Evolutionary conservation across 176 grass and related monocot species (phyloP).

Genomic region (Thinopyrum elongatum): DNA sequence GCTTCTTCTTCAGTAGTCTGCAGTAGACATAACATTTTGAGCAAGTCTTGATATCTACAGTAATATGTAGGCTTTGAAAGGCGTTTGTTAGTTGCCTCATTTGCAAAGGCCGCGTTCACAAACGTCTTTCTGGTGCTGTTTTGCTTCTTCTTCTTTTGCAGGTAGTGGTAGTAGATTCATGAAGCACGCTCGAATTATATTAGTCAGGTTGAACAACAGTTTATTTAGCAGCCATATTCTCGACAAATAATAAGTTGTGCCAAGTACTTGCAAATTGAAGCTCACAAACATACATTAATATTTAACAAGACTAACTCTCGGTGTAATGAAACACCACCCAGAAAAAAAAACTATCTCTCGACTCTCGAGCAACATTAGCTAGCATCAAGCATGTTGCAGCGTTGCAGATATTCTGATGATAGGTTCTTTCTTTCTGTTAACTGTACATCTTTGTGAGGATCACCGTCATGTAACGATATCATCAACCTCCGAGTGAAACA

Average conservation of each 20-base stretch:
- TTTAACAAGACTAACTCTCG: not conserved
- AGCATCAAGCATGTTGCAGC: slow-evolving; percentile 3
- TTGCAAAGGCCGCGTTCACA: too few species aligned
- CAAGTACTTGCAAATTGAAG: not conserved
- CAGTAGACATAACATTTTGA: not conserved
- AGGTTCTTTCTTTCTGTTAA: slow-evolving; percentile 3
- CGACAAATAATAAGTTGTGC: not conserved
- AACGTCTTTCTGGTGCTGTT: not conserved
- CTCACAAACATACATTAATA: slow-evolving; percentile 8
- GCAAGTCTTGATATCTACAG: not conserved
- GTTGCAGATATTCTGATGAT: slow-evolving; percentile 14
- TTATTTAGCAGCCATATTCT: not conserved
- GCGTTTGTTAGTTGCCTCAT: too few species aligned
- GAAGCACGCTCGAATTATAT: not conserved
- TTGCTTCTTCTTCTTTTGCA: not conserved
- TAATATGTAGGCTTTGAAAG: too few species aligned
- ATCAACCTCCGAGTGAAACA: slow-evolving; percentile 89
- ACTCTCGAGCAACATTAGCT: not conserved
- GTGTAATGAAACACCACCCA: slow-evolving; percentile 16
- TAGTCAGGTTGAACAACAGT: not conserved
- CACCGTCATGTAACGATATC: slow-evolving; percentile 60
- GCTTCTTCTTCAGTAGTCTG: not conserved
- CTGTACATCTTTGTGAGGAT: slow-evolving; percentile 29
- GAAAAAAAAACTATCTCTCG: slow-evolving; percentile 1
- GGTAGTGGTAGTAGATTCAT: not conserved